Conservation (phyloP, 495 filamentous ascomycete genomes). For the Tuber melanosporum region DNA sequence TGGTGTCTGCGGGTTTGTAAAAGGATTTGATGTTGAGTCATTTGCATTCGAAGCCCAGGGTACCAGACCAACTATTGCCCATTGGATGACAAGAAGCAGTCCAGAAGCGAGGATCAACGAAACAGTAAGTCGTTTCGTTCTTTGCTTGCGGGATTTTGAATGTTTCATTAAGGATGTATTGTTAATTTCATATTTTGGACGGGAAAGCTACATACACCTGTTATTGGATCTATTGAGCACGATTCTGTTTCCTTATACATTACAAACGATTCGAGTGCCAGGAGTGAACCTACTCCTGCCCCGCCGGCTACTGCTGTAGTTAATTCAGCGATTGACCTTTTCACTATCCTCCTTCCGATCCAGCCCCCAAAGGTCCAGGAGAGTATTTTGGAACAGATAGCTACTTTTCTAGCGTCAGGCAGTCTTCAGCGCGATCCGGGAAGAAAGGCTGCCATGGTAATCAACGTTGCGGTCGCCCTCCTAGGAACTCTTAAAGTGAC, state of each 20-base stretch:
- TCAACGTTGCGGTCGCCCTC: slow-evolving; percentile 81
- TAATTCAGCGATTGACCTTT: slow-evolving; percentile 84
- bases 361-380: slow-evolving; percentile 89
- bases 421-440: slow-evolving; percentile 79
- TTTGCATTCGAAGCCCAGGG: slow-evolving; percentile 56
- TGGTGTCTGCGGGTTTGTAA: slow-evolving; percentile 77
- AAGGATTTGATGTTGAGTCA: slow-evolving; percentile 64
- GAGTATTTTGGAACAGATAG: slow-evolving; percentile 86
- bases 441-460: slow-evolving; percentile 76
- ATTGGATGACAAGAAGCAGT: slow-evolving; percentile 58
- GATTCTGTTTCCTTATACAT: slow-evolving; percentile 80
- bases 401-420: slow-evolving; percentile 72
- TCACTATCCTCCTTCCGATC: slow-evolving; percentile 80
- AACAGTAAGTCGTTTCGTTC: slow-evolving; percentile 47
- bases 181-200: slow-evolving; percentile 22
- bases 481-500: slow-evolving; percentile 75
- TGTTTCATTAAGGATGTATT: slow-evolving; percentile 17
- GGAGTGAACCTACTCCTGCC: slow-evolving; percentile 54
- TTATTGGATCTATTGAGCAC: slow-evolving; percentile 66
- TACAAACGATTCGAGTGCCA: slow-evolving; percentile 45
- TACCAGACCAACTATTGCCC: slow-evolving; percentile 48
- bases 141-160: slow-evolving; percentile 1
- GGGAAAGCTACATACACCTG: slow-evolving; percentile 45
- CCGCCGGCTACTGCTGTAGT: slow-evolving; percentile 89
- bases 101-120: slow-evolving; percentile 66